These are phyloP conservation scores for Phanerodontia chrysosporium DNA, from an alignment of 768 basidiomycete species.

Conservation along the genomic window DNA sequence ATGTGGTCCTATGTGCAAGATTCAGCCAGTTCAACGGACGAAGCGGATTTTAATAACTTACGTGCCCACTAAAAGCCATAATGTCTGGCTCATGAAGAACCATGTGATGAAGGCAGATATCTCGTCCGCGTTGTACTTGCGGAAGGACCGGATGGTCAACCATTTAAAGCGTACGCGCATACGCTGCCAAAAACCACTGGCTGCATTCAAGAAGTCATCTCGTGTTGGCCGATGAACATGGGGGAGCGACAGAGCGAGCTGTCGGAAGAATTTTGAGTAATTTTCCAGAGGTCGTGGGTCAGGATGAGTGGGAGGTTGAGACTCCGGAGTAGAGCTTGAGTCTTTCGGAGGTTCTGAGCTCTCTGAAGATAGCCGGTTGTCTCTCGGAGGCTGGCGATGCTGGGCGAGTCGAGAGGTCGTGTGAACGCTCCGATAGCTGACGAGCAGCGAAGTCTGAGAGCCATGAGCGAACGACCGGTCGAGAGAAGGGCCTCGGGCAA, in stretches of 20 bases:
- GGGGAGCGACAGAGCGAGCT: constrained; percentile 75
- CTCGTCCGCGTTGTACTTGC: constrained; percentile 94
- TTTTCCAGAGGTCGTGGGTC: constrained; percentile 42
- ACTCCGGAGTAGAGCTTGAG: neutral
- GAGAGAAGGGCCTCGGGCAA: neutral
- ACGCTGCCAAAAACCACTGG: constrained; percentile 89
- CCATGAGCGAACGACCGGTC: no score
- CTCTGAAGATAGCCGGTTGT: neutral
- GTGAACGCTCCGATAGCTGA: neutral
- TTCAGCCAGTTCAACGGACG: neutral
- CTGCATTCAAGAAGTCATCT: constrained; percentile 84
- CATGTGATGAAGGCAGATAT: constrained; percentile 94
- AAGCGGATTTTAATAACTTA: constrained; percentile 35
- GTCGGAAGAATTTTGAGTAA: constrained; percentile 77
- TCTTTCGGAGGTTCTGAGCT: neutral
- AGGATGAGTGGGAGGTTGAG: neutral
- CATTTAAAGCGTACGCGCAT: constrained; percentile 91
- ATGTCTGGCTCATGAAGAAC: constrained; percentile 92
- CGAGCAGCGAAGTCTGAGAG: neutral
- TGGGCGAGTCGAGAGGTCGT: neutral
- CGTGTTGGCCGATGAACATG: constrained; percentile 76
- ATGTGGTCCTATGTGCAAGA: constrained; percentile 65
- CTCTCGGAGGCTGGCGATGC: neutral
- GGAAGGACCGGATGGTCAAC: constrained; percentile 93
- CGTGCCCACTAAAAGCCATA: constrained; percentile 96